Evolutionary conservation across 305 asterid species (phyloP), one percentile per base, ranked within the genome.

Genomic region (Fraxinus ornus): DNA sequence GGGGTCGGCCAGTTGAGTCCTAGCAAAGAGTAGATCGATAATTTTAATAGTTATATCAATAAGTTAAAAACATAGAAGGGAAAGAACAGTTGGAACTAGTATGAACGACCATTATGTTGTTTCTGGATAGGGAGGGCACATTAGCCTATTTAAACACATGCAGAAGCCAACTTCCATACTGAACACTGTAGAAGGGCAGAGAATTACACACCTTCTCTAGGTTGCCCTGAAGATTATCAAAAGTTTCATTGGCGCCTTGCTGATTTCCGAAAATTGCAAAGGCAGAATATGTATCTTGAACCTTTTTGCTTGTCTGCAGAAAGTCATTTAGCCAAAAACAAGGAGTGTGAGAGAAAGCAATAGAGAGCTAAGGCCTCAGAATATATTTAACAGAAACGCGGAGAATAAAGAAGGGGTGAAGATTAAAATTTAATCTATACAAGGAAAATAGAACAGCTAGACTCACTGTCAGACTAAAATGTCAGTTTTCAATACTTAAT

Each of bases 1-100:
- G 99, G 10, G 90, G 86, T 12, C 94, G 88, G 30, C 98, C 98
- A 71, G 47, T 28, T 6, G 92, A 78, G 84, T 95, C 98, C 99
- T 95, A 79, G 84, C 19, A 86, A 39, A 79, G 84, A 73, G 76
- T 22, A 60, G 81, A 90, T 39, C 30, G 15, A 33, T 5, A 41
- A 33, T 76, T 28, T 72, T 79, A 57, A 73, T 17, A 74, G 19
- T 6, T n/a, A 47, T n/a, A 7, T 36, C 33, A 62, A 9, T 62
- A 57, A 57, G 32, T 5, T 21, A 21, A 60, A 60, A 60, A 21
- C 15, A 22, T 60, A 22, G 28, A 21, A 60, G 71, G 30, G 30
- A 55, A 55, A n/a, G 21, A 7, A 64, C 33, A 24, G 33, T 64
- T 64, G 12, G 32, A 64, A 64, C 33, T 64, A 9, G 15, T 7